These are phyloP conservation scores for Apostasia ramifera DNA, from an alignment of 106 monocot genomes.

Conservation along the genomic window DNA sequence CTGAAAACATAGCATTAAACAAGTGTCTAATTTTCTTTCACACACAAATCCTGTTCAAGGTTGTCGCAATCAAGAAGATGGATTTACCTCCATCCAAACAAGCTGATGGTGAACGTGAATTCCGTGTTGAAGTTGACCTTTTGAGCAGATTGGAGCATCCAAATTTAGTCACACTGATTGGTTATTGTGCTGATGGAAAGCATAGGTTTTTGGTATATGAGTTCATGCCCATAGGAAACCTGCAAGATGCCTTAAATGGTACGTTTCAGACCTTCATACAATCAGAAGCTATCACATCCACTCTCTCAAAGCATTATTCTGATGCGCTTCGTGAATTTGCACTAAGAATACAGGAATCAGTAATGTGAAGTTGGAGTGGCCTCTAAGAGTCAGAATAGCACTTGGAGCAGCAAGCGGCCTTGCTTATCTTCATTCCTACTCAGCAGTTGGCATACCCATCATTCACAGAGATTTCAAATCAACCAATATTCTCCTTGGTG, in stretches of 20 bases:
- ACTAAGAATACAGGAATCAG: slow-evolving; percentile 25
- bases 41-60: slow-evolving; percentile 24
- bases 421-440: slow-evolving; percentile 71
- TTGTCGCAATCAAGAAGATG: slow-evolving; percentile 91
- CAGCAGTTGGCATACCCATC: slow-evolving; percentile 58
- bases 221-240: slow-evolving; percentile 76
- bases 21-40: too few relatives aligned
- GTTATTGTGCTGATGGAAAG: slow-evolving; percentile 90
- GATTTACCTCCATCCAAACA: slow-evolving; percentile 48
- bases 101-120: slow-evolving; percentile 83
- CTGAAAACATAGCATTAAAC: too few relatives aligned
- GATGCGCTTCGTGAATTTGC: background rate
- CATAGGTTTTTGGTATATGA: slow-evolving; percentile 81
- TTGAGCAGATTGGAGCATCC: slow-evolving; percentile 64
- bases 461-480: slow-evolving; percentile 92
- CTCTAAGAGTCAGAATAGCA: slow-evolving; percentile 58
- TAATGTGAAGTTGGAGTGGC: slow-evolving; percentile 75
- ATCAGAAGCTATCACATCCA: too few relatives aligned
- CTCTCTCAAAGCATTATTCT: background rate
- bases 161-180: slow-evolving; percentile 71
- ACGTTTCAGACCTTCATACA: background rate
- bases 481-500: slow-evolving; percentile 73
- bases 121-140: slow-evolving; percentile 85
- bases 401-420: slow-evolving; percentile 79
- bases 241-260: slow-evolving; percentile 72